Conservation (phyloP, 768 basidiomycete species). For the Mycena rebaudengoi region DNA sequence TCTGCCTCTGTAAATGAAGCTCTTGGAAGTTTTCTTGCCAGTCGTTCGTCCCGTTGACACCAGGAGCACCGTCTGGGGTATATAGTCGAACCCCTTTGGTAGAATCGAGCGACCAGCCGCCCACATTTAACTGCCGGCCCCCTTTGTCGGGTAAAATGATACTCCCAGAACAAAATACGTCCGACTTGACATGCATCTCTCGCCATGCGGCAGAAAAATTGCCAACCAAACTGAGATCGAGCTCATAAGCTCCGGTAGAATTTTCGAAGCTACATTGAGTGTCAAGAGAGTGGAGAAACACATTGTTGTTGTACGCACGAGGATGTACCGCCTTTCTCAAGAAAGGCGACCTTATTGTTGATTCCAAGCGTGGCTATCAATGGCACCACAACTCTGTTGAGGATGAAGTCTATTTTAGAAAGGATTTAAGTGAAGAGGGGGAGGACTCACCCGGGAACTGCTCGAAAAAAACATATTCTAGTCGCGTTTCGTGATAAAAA, state of each 20-base stretch:
- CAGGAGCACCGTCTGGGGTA: slow-evolving; percentile 70
- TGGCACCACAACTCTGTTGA: slow-evolving; percentile 69
- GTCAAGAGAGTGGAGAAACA: not conserved
- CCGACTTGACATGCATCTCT: slow-evolving; percentile 76
- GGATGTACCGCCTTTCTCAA: slow-evolving; percentile 77
- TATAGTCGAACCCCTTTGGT: slow-evolving; percentile 80
- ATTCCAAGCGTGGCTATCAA: slow-evolving; percentile 79
- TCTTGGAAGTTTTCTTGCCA: slow-evolving; percentile 78
- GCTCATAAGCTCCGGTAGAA: slow-evolving; percentile 81
- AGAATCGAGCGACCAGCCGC: slow-evolving; percentile 76
- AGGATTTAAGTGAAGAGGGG: not conserved
- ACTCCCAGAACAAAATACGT: slow-evolving; percentile 83
- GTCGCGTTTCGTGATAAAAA: not conserved
- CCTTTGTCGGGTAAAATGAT: slow-evolving; percentile 80
- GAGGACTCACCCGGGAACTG: slow-evolving; percentile 44
- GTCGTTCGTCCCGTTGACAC: slow-evolving; percentile 78
- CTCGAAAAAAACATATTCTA: not conserved
- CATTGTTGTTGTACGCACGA: slow-evolving; percentile 42
- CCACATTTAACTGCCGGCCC: slow-evolving; percentile 71
- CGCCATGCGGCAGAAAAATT: slow-evolving; percentile 71
- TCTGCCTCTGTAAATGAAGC: slow-evolving; percentile 60
- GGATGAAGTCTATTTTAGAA: not conserved
- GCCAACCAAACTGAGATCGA: slow-evolving; percentile 67
- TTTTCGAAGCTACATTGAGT: slow-evolving; percentile 53
- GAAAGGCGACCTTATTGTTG: slow-evolving; percentile 84